phyloP scores from a whole-genome alignment of 768 basidiomycete genomes.

The Podaxis rugospora region DNA sequence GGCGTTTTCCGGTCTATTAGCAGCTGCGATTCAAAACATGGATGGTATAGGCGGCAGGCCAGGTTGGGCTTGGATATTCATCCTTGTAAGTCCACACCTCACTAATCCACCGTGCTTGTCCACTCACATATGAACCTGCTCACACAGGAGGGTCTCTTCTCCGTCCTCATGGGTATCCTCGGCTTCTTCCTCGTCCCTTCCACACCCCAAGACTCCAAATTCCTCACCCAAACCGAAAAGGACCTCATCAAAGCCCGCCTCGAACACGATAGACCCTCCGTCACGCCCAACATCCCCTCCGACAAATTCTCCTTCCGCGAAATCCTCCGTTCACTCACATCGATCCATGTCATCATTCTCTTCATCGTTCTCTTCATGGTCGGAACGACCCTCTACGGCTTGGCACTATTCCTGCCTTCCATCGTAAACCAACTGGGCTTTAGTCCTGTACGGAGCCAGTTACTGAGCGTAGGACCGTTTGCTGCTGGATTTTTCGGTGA shows the following conservation, averaged over 20 bases:
- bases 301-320: constrained; percentile 29
- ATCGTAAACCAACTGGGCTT: constrained; percentile 34
- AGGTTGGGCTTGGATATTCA: constrained; percentile 46
- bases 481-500: constrained; percentile 30
- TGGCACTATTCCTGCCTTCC: constrained; percentile 32
- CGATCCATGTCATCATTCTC: constrained; percentile 29
- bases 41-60: constrained; percentile 43
- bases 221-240: constrained; percentile 28
- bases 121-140: background rate
- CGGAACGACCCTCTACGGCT: constrained; percentile 31
- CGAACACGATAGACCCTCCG: constrained; percentile 27
- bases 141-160: constrained; percentile 43
- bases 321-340: constrained; percentile 24
- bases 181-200: constrained; percentile 35
- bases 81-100: constrained; percentile 18
- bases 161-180: constrained; percentile 39
- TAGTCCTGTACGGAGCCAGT: constrained; percentile 25
- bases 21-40: constrained; percentile 56
- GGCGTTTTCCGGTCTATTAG: constrained; percentile 62
- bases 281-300: constrained; percentile 14
- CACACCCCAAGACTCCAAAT: constrained; percentile 25
- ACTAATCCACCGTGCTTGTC: background rate
- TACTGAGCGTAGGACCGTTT: constrained; percentile 35
- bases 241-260: constrained; percentile 29
- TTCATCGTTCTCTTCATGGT: constrained; percentile 31